Percentiles rank a stretch among this genome's conserved stretches.
phyloP scores from a whole-genome alignment of 768 basidiomycete species.

The Tulasnella sp. region DNA sequence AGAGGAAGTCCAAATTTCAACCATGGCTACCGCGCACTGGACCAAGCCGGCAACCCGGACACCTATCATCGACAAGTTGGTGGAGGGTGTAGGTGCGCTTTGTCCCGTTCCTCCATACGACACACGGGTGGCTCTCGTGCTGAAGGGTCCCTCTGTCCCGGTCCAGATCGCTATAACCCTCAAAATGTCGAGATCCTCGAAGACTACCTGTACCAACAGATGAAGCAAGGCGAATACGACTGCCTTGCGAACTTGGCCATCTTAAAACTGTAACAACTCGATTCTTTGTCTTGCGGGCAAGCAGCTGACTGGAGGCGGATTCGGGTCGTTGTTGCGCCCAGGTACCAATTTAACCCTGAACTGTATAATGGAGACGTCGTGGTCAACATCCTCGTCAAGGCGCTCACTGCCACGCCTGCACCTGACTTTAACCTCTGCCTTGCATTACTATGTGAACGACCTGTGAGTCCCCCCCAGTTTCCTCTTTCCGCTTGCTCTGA shows the following conservation, averaged over 20 bases:
- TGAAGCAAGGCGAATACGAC: conserved; percentile 88
- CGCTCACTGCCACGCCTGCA: conserved; percentile 78
- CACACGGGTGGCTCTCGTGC: conserved; percentile 16
- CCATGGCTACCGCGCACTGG: conserved; percentile 61
- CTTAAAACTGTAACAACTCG: conserved; percentile 72
- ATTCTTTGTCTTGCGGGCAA: not conserved
- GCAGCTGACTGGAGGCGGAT: conserved; percentile 10
- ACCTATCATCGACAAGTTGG: conserved; percentile 86
- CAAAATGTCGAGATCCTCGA: conserved; percentile 91
- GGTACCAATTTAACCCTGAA: conserved; percentile 95
- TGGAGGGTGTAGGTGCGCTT: conserved; percentile 81
- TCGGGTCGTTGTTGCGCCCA: conserved; percentile 43
- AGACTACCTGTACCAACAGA: conserved; percentile 96
- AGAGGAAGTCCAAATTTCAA: not conserved
- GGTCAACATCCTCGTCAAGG: conserved; percentile 91
- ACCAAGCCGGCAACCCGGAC: conserved; percentile 75
- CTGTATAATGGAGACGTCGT: conserved; percentile 92
- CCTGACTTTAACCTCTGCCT: conserved; percentile 96
- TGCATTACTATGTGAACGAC: conserved; percentile 83
- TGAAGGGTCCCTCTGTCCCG: not conserved
- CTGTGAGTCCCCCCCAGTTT: conserved; percentile 32
- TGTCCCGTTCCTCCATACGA: not conserved
- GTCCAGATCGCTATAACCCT: conserved; percentile 92
- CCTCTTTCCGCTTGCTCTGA: not conserved
- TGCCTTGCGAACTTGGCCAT: conserved; percentile 94